These are phyloP conservation scores for Aspergillus bridgeri DNA, from an alignment of 495 filamentous ascomycete genomes.

Conservation along the genomic window DNA sequence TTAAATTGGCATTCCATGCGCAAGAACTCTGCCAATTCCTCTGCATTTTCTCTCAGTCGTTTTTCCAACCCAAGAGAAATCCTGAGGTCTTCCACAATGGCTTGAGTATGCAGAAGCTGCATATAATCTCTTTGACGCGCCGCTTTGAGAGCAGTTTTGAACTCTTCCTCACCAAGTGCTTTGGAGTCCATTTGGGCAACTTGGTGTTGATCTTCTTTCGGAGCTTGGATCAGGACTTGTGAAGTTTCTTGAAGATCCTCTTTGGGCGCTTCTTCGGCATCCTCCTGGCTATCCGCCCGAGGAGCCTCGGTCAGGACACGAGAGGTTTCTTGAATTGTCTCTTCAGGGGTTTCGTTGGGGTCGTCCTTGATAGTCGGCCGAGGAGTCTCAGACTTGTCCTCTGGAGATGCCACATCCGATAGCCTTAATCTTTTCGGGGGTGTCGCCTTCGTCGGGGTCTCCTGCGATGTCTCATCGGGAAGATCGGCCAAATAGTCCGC, in stretches of 20 bases:
- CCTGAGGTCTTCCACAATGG: slow-evolving; percentile 56
- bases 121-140: neutral
- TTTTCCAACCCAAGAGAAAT: slow-evolving; percentile 64
- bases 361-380: slow-evolving; percentile 28
- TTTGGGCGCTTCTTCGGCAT: neutral
- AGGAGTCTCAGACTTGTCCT: slow-evolving; percentile 18
- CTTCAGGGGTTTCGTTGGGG: slow-evolving; percentile 19
- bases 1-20: slow-evolving; percentile 75
- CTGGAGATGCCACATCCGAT: slow-evolving; percentile 46
- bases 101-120: neutral
- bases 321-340: neutral
- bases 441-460: slow-evolving; percentile 47
- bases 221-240: neutral
- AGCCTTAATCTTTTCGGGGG: slow-evolving; percentile 60
- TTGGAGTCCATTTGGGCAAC: neutral
- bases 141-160: neutral
- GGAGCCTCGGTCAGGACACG: too few relatives aligned
- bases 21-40: slow-evolving; percentile 77
- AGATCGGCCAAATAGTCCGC: slow-evolving; percentile 54
- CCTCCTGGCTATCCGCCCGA: neutral
- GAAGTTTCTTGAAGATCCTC: too few relatives aligned
- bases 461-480: slow-evolving; percentile 42
- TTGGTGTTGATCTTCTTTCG: neutral
- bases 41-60: slow-evolving; percentile 59
- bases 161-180: neutral